A percentile compares a stretch with the other conserved stretches of the same genome.
These are phyloP conservation scores for Aspergillus taichungensis DNA, from an alignment of 495 filamentous ascomycete genomes.

Conservation along the genomic window DNA sequence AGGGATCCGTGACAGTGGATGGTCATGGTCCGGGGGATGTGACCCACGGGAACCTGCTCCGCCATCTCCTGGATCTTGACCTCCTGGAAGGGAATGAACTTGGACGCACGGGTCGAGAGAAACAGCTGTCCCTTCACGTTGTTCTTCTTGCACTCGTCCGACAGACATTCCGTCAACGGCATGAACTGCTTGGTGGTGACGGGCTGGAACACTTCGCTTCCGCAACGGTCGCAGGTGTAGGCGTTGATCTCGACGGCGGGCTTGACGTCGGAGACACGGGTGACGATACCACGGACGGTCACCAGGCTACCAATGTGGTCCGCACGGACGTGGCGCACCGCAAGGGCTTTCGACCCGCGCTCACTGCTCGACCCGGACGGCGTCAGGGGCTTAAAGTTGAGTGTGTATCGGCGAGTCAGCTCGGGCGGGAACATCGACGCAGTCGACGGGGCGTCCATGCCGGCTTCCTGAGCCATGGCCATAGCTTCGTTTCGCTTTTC, in stretches of 20 bases:
- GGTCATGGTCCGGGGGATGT: conserved; percentile 86
- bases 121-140: conserved; percentile 89
- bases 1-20: conserved; percentile 81
- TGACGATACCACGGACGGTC: conserved; percentile 89
- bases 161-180: conserved; percentile 77
- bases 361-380: conserved; percentile 57
- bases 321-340: conserved; percentile 84
- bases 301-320: conserved; percentile 90
- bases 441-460: conserved; percentile 45
- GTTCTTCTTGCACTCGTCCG: conserved; percentile 79
- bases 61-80: conserved; percentile 98
- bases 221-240: conserved; percentile 93
- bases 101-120: conserved; percentile 86
- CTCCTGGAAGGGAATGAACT: conserved; percentile 96
- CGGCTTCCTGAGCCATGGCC: conserved; percentile 55
- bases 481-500: conserved; percentile 75
- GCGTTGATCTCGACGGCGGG: conserved; percentile 94
- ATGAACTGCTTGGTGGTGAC: conserved; percentile 84
- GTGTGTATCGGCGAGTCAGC: conserved; percentile 85
- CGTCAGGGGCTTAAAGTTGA: conserved; percentile 88
- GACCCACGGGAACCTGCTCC: conserved; percentile 94
- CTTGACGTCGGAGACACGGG: conserved; percentile 94
- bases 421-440: conserved; percentile 74
- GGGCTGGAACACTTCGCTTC: conserved; percentile 95
- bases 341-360: conserved; percentile 65